Evolutionary conservation across 1,284 basidiomycete genomes (phyloP), one percentile per base, ranked within the genome.

Genomic region (Ganoderma leucocontextum): DNA sequence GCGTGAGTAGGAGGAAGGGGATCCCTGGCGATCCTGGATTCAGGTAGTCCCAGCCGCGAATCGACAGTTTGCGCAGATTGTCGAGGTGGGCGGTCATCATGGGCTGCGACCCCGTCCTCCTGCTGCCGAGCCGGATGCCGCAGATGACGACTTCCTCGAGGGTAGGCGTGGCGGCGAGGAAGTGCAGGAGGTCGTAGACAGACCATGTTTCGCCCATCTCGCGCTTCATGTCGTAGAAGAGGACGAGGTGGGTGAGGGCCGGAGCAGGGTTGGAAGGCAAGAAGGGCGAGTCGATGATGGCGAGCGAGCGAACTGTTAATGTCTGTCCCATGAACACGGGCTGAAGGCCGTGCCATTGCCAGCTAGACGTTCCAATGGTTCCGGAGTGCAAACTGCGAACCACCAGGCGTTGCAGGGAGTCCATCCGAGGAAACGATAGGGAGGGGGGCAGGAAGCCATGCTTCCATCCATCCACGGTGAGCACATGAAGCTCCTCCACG

Each of bases 321-420:
- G 55, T 38, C 35, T 58, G 55, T 35, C 35, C 55, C 33, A 19
- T 10, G 33, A 58, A 58, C 19, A 58, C 7, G 8, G 55, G 17
- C 36, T 58, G 55, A n/a, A 58, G 55, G 55, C 55, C 55, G 29
- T 36, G 55, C 55, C 55, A 58, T 17, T 58, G 19, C 55, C 55
- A 58, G n/a, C 35, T n/a, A 12, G 35, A 35, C 2, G 33, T 9
- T 12, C 1, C 55, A 2, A 33, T 12, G 4, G 12, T 38, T 15
- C 35, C 35, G 9, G 17, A 58, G 55, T 58, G 55, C 55, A 58
- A 22, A n/a, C 55, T 38, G 29, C 55, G 55, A 36, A 58, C 35
- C 9, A 58, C 35, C 9, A 58, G 55, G 8, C 35, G 19, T 19
- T 38, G 35, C 15, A 58, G 55, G 35, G 55, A 9, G 4, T 19